A percentile compares a stretch with the other conserved stretches of the same genome.
Evolutionary conservation across 768 basidiomycete species (phyloP).

Genomic region (Peribolospora kevripleyi): DNA sequence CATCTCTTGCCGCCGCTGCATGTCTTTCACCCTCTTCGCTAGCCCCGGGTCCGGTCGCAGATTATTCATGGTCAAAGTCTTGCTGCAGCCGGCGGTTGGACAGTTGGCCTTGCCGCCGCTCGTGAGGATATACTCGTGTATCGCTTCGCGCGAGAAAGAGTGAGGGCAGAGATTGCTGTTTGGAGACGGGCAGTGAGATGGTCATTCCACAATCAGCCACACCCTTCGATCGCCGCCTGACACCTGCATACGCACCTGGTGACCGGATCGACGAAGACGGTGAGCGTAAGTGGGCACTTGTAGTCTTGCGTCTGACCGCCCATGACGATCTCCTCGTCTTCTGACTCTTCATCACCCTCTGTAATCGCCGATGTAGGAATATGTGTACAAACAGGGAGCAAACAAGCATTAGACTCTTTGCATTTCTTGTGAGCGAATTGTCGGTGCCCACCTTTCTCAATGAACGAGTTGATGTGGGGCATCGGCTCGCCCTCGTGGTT

Average conservation of each 20-base stretch:
- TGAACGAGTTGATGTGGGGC: slow-evolving; percentile 50
- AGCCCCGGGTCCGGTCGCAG: too few species aligned
- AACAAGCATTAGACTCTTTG: background rate
- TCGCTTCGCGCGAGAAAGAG: slow-evolving; percentile 36
- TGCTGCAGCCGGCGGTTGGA: slow-evolving; percentile 48
- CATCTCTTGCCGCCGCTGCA: too few species aligned
- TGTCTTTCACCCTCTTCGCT: too few species aligned
- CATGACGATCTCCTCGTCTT: slow-evolving; percentile 68
- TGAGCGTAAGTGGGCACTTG: slow-evolving; percentile 59
- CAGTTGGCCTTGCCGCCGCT: slow-evolving; percentile 24
- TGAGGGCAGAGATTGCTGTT: slow-evolving; percentile 46
- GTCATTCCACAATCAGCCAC: slow-evolving; percentile 1
- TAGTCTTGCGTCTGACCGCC: slow-evolving; percentile 65
- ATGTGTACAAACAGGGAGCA: background rate
- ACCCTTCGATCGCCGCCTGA: background rate
- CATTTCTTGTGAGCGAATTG: too few species aligned
- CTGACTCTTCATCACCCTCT: slow-evolving; percentile 64
- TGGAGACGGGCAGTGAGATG: background rate
- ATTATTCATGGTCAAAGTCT: slow-evolving; percentile 23
- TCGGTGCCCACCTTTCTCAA: slow-evolving; percentile 35
- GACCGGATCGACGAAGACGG: slow-evolving; percentile 41
- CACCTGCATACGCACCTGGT: slow-evolving; percentile 39
- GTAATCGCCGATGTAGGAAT: background rate
- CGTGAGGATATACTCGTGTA: slow-evolving; percentile 4
- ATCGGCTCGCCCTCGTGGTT: slow-evolving; percentile 37